Base-by-base conservation (phyloP, 78 protist genomes). In the Polysphondylium violaceum region DNA sequence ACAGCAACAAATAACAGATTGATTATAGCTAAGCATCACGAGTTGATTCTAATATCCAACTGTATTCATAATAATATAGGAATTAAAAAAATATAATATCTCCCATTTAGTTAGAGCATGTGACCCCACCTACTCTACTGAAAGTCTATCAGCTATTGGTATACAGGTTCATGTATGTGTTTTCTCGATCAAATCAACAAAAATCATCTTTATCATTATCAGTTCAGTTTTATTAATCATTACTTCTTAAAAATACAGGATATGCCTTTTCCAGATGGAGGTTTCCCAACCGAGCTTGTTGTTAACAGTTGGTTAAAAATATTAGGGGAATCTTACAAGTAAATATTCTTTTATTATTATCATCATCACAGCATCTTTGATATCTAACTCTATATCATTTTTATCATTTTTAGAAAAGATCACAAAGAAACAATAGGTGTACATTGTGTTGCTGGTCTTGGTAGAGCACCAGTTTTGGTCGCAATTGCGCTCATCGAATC, bases 361-460 rank as follows among this genome's bases (percentile, higher is more conserved):
- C 16, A 43, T 2, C 5, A 68, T 69, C 8, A 25, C 12, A 65
- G 2, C 2, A 63, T 2, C 25, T 61, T 65, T 69, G 27, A 43
- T 1, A 27, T 4, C 1, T 14, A 41, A 21, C 7, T 51, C 12
- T 51, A 7, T 31, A 29, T 27, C 44, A 27, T 31, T 38, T 4
- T 59, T 65, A 21, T 47, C 35, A 25, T 19, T 25, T 35, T 61
- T 64, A 58, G 86, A 51, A 76, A 63, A 19, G 95, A 56, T 56
- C 16, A 40, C 38, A 73, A 83, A 17, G 92, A 69, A 72, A 72
- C 88, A 36, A 64, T 93, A 41, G 95, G 93, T 5, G 85, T 93
- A 14, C 95, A 93, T 51, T 93, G 95, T 44, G 93, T 86, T n/a
- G 93, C 93, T 12, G 95, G 95, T 23, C 93, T 93, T 29, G 95